Evolutionary conservation across 495 filamentous ascomycete genomes (phyloP), one percentile per base, ranked within the genome.

Genomic region (Talaromyces liani): DNA sequence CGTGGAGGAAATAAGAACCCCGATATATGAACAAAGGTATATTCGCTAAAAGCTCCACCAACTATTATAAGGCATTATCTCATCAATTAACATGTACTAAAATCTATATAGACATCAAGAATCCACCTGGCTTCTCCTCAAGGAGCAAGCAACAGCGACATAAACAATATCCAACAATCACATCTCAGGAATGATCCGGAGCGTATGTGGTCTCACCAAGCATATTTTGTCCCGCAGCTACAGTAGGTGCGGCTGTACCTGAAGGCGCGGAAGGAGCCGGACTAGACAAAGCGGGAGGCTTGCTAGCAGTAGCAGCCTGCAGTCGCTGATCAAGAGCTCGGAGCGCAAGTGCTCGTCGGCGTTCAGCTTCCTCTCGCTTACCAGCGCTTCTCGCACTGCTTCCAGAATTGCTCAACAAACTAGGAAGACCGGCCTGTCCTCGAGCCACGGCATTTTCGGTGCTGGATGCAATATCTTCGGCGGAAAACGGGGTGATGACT

Each of bases 241-340:
- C 72, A 14, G 71, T 68, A 7, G 74, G 72, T 1, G 70, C 71
- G n/a, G 75, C 66, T 5, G 72, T 72, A 51, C 63, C 75, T 36
- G 22, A 24, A 24, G 22, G 22, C 22, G 22, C 22, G 22, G 56
- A 61, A 67, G 33, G 81, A 72, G 63, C 77, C 69, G 62, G 79
- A 71, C 59, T 80, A 75, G 63, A 76, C 62, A 69, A 58, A 1
- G 73, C 64, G 12, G 73, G 65, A 6, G 69, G 69, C 61, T 70
- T 75, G 60, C 71, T 80, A 2, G 80, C 83, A 25, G 90, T 87
- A 6, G 92, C 92, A 34, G 91, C 90, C 74, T 96, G 87, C 59
- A 98, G 76, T 65, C 94, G 82, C 76, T 97, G 92, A 72, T 98
- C 94, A 63, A 98, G 75, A 14, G 92, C 94, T 71, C 91, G 92